A percentile compares a stretch with the other conserved stretches of the same genome.
phyloP scores from a whole-genome alignment of 2,329 filamentous ascomycete genomes.

The Diplodia intermedia region DNA sequence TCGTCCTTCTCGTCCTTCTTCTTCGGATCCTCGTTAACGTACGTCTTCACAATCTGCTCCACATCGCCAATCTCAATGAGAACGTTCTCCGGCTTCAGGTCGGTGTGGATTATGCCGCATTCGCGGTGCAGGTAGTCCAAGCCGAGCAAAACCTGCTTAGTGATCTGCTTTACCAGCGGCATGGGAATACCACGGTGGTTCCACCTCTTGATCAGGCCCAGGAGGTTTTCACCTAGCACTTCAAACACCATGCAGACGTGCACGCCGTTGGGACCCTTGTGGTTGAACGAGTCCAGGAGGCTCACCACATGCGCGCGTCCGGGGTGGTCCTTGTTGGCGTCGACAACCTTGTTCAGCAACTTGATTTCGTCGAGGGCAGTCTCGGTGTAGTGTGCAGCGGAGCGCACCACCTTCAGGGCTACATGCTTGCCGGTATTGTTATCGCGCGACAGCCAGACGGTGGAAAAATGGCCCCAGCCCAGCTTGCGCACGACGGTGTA shows the following conservation, averaged over 20 bases:
- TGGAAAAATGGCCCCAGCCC: slow-evolving; percentile 99
- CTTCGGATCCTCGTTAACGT: slow-evolving; percentile 78
- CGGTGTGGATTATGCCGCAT: slow-evolving; percentile 98
- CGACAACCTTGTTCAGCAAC: slow-evolving; percentile 93
- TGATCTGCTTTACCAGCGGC: slow-evolving; percentile 96
- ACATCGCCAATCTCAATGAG: slow-evolving; percentile 99
- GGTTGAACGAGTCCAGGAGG: slow-evolving; percentile 94
- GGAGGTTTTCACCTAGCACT: slow-evolving; percentile 90
- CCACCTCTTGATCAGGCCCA: slow-evolving; percentile 97
- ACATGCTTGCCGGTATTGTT: slow-evolving; percentile 92
- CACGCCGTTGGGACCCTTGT: slow-evolving; percentile 93
- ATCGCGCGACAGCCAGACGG: slow-evolving; percentile 84
- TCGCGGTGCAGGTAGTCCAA: slow-evolving; percentile 96
- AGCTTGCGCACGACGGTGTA: slow-evolving; percentile 97
- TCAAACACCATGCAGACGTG: slow-evolving; percentile 99
- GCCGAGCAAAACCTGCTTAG: slow-evolving; percentile 94
- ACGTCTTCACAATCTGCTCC: slow-evolving; percentile 96
- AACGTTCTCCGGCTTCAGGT: slow-evolving; percentile 97
- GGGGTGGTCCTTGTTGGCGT: slow-evolving; percentile 92
- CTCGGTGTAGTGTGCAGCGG: slow-evolving; percentile 97
- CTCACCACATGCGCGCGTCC: slow-evolving; percentile 95
- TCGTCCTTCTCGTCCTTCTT: slow-evolving; percentile 80
- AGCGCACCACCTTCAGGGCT: slow-evolving; percentile 95
- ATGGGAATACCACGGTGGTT: slow-evolving; percentile 97
- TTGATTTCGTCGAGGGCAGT: slow-evolving; percentile 99